A percentile compares a stretch with the other conserved stretches of the same genome.
Conservation (phyloP, 495 filamentous ascomycete genomes). For the Geopyxis carbonaria region DNA sequence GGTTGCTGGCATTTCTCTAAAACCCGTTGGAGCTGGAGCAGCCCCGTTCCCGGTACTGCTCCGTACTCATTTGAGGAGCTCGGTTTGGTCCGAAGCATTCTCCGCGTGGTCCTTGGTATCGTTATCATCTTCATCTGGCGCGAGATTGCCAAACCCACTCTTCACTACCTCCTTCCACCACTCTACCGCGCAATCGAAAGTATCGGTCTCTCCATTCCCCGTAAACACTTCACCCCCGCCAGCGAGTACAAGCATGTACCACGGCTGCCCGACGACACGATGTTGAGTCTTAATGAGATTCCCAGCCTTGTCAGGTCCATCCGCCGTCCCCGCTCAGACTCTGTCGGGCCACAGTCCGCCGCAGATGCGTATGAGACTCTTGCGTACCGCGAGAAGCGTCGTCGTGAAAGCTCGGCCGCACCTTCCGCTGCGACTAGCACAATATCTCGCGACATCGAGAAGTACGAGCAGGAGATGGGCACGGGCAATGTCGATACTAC, state of each 20-base stretch:
- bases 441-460: constrained; percentile 4
- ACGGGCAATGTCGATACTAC: constrained; percentile 6
- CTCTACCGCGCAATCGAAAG: constrained; percentile 74
- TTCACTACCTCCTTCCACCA: constrained; percentile 63
- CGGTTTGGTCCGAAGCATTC: constrained; percentile 41
- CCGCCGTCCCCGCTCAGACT: constrained; percentile 70
- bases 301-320: constrained; percentile 62
- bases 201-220: constrained; percentile 56
- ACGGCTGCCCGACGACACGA: constrained; percentile 59
- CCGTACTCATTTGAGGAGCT: constrained; percentile 46
- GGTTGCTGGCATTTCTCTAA: constrained; percentile 65
- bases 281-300: constrained; percentile 70
- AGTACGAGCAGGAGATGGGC: constrained; percentile 11
- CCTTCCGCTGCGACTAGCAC: not conserved
- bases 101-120: constrained; percentile 53
- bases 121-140: constrained; percentile 75
- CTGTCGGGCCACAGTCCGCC: constrained; percentile 82
- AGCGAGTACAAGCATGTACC: constrained; percentile 78
- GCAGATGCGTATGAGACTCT: constrained; percentile 92
- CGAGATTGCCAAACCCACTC: constrained; percentile 63
- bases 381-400: constrained; percentile 70
- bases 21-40: constrained; percentile 37
- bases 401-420: constrained; percentile 50
- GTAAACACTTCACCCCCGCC: constrained; percentile 77
- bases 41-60: constrained; percentile 42